Percentiles rank a stretch among this genome's conserved stretches.
phyloP scores from a whole-genome alignment of 2,329 filamentous ascomycete genomes.

The Tricladium varicosporioides region DNA sequence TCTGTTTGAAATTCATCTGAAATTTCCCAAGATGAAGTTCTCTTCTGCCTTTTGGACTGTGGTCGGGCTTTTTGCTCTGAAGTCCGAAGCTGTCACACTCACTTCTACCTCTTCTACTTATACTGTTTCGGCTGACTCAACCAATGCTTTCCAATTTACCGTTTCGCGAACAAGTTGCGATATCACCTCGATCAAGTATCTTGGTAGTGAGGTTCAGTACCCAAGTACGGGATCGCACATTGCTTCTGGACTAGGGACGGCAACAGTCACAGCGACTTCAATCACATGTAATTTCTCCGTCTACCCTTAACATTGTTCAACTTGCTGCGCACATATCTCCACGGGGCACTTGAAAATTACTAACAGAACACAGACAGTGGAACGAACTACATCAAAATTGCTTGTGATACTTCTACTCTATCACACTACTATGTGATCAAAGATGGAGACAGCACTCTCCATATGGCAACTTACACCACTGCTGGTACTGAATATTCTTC shows the following conservation, averaged over 20 bases:
- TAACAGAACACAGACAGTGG: not conserved
- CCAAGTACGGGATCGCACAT: slow-evolving; percentile 52
- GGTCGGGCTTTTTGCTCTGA: slow-evolving; percentile 25
- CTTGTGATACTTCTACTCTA: slow-evolving; percentile 56
- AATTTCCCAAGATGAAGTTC: slow-evolving; percentile 11
- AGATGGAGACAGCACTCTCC: slow-evolving; percentile 55
- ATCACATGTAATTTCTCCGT: slow-evolving; percentile 12
- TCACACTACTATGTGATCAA: slow-evolving; percentile 64
- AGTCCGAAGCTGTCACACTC: slow-evolving; percentile 41
- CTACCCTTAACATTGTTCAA: no score
- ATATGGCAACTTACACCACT: slow-evolving; percentile 60
- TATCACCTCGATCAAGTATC: slow-evolving; percentile 61
- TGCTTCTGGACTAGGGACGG: slow-evolving; percentile 55
- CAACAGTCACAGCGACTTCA: slow-evolving; percentile 45
- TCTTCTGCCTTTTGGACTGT: slow-evolving; percentile 5
- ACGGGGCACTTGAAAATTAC: no score
- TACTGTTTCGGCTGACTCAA: slow-evolving; percentile 46
- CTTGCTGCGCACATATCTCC: no score
- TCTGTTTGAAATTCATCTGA: no score
- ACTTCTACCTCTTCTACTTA: slow-evolving; percentile 41
- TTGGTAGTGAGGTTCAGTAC: slow-evolving; percentile 57
- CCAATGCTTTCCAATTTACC: slow-evolving; percentile 49
- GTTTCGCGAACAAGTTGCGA: slow-evolving; percentile 56
- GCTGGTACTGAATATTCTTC: no score
- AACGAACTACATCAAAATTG: slow-evolving; percentile 55